A percentile compares a stretch with the other conserved stretches of the same genome.
Evolutionary conservation across 139 green algal species (phyloP).

Genomic region (Medakamo hakoo): DNA sequence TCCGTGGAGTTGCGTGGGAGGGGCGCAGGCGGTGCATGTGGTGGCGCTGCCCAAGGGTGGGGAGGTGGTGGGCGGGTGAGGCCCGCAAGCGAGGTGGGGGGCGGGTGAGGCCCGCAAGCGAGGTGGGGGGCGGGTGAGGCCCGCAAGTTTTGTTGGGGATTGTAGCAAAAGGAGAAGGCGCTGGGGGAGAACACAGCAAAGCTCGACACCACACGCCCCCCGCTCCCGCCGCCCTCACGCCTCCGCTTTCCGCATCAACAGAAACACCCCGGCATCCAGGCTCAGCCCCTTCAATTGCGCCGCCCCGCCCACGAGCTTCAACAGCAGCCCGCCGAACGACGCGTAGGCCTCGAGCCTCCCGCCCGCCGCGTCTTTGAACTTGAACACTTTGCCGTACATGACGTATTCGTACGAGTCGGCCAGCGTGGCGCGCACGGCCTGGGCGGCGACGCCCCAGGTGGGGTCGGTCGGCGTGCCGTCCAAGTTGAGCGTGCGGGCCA

Average conservation of each 20-base stretch:
- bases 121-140: too few species aligned
- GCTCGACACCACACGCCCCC: neutral
- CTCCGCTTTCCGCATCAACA: constrained; percentile 50
- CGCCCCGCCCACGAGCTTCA: constrained; percentile 73
- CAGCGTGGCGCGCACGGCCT: constrained; percentile 34
- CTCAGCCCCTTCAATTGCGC: constrained; percentile 68
- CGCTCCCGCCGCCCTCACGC: too few species aligned
- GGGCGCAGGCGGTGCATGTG: too few species aligned
- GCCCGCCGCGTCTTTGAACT: constrained; percentile 49
- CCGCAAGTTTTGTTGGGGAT: too few species aligned
- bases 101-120: too few species aligned
- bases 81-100: too few species aligned
- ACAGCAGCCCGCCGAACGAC: constrained; percentile 82
- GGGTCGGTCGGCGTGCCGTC: constrained; percentile 37
- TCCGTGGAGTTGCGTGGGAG: too few species aligned
- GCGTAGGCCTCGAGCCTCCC: constrained; percentile 37
- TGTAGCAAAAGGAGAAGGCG: too few species aligned
- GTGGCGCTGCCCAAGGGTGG: too few species aligned
- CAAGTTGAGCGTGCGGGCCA: constrained; percentile 66
- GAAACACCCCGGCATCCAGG: constrained; percentile 70
- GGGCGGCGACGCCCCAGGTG: constrained; percentile 45
- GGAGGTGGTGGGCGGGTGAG: neutral
- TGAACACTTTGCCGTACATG: constrained; percentile 88
- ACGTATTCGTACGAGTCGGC: constrained; percentile 94
- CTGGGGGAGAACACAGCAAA: neutral